These are phyloP conservation scores for Afroboletus lepidellus DNA, from an alignment of 1,284 basidiomycete species.

Conservation along the genomic window DNA sequence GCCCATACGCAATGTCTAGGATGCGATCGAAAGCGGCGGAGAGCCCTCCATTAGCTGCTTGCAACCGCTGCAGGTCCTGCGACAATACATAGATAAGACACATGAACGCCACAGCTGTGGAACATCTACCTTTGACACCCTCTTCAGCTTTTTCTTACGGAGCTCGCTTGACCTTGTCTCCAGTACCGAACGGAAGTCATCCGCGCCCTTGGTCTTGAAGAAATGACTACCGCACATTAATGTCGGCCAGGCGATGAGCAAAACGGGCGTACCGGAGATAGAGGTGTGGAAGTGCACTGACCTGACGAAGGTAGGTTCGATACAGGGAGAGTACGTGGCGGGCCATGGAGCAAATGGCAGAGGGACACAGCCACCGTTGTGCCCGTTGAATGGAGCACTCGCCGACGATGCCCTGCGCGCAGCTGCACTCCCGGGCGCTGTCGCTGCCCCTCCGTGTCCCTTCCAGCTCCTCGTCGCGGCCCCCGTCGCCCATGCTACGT, in stretches of 20 bases:
- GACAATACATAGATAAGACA: background rate
- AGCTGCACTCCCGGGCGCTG: conserved; percentile 3
- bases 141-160: conserved; percentile 44
- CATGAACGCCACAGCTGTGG: background rate
- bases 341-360: background rate
- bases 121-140: conserved; percentile 48
- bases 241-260: background rate
- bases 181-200: conserved; percentile 51
- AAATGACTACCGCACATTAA: conserved; percentile 50
- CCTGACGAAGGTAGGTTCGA: conserved; percentile 33
- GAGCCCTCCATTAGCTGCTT: conserved; percentile 56
- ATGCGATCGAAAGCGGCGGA: conserved; percentile 54
- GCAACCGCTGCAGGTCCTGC: conserved; percentile 58
- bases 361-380: conserved; percentile 13
- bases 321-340: conserved; percentile 22
- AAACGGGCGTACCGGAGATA: conserved; percentile 28
- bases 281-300: conserved; percentile 27
- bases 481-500: conserved; percentile 30
- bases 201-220: conserved; percentile 58
- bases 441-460: conserved; percentile 27
- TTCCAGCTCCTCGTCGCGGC: conserved; percentile 28
- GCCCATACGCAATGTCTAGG: conserved; percentile 77
- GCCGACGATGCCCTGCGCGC: conserved; percentile 6
- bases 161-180: conserved; percentile 32
- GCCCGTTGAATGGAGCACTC: conserved; percentile 15